phyloP scores from a whole-genome alignment of 352 stramenopile species.

The Phytophthora kernoviae region DNA sequence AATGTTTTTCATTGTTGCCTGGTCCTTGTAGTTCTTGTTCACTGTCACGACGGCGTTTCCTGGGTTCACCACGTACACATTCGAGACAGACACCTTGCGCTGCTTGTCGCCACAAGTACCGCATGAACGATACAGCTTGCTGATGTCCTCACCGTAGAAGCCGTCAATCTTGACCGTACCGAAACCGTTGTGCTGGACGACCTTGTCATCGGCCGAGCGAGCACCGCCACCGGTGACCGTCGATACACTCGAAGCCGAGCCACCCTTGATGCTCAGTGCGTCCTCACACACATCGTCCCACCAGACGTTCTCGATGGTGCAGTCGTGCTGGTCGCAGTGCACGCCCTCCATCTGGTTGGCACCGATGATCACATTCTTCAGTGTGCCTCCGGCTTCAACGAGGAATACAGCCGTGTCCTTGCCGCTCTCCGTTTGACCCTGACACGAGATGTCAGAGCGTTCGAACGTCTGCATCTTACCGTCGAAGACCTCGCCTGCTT shows the following conservation, averaged over 20 bases:
- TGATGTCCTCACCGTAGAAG: slow-evolving; percentile 3
- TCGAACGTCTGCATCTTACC: slow-evolving; percentile 3
- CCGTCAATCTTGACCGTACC: slow-evolving; percentile 1
- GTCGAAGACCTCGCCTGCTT: slow-evolving; percentile 2
- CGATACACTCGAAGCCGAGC: not conserved
- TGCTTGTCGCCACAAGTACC: not conserved
- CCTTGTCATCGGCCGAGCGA: not conserved
- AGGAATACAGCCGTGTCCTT: not conserved
- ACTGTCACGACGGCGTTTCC: not conserved
- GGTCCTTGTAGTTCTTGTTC: slow-evolving; percentile 1
- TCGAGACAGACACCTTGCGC: not conserved
- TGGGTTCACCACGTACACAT: slow-evolving; percentile 1
- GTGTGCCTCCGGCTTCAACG: not conserved
- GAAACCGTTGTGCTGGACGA: slow-evolving; percentile 1
- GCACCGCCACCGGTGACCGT: not conserved
- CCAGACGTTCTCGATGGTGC: slow-evolving; percentile 4
- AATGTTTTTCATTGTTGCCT: not conserved
- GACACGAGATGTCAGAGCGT: not conserved
- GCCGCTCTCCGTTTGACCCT: not conserved
- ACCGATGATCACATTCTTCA: slow-evolving; percentile 1
- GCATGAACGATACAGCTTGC: slow-evolving; percentile 1
- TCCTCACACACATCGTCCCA: slow-evolving; percentile 3
- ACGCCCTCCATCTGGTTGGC: slow-evolving; percentile 3
- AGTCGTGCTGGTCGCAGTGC: slow-evolving; percentile 1
- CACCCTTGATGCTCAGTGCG: slow-evolving; percentile 1